Evolutionary conservation across 31 red algal species (phyloP).

Genomic region (Asparagopsis taxiformis): DNA sequence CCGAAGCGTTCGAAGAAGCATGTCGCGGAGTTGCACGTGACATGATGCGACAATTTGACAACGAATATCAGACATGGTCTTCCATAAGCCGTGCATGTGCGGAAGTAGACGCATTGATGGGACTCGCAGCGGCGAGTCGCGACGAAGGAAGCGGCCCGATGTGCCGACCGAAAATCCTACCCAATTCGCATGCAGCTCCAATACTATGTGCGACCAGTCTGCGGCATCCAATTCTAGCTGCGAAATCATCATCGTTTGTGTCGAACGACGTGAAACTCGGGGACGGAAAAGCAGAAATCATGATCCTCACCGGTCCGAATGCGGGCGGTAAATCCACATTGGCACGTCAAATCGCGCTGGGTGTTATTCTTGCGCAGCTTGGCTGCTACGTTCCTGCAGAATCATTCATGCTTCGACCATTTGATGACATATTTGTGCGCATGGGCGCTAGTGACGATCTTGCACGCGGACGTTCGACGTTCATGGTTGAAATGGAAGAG

Average conservation of each 20-base stretch:
- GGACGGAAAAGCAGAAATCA: slow-evolving; percentile 9
- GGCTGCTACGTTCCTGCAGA: slow-evolving; percentile 94
- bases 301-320: slow-evolving; percentile 94
- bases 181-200: slow-evolving; percentile 32
- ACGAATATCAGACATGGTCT: slow-evolving; percentile 50
- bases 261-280: slow-evolving; percentile 79
- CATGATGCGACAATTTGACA: slow-evolving; percentile 61
- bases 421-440: slow-evolving; percentile 86
- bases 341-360: slow-evolving; percentile 75
- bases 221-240: slow-evolving; percentile 66
- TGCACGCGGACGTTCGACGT: slow-evolving; percentile 83
- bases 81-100: slow-evolving; percentile 40
- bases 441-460: slow-evolving; percentile 90
- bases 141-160: slow-evolving; percentile 53
- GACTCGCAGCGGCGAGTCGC: slow-evolving; percentile 47
- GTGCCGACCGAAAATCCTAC: slow-evolving; percentile 49
- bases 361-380: slow-evolving; percentile 88
- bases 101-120: slow-evolving; percentile 76
- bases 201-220: slow-evolving; percentile 33
- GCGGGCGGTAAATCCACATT: slow-evolving; percentile 89
- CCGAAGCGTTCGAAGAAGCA: slow-evolving; percentile 44
- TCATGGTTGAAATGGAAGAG: slow-evolving; percentile 98
- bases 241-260: slow-evolving; percentile 57
- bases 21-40: slow-evolving; percentile 43
- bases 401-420: slow-evolving; percentile 27